Evolutionary conservation across 306 rosid genomes (phyloP).

Genomic region (Prosopis cineraria): DNA sequence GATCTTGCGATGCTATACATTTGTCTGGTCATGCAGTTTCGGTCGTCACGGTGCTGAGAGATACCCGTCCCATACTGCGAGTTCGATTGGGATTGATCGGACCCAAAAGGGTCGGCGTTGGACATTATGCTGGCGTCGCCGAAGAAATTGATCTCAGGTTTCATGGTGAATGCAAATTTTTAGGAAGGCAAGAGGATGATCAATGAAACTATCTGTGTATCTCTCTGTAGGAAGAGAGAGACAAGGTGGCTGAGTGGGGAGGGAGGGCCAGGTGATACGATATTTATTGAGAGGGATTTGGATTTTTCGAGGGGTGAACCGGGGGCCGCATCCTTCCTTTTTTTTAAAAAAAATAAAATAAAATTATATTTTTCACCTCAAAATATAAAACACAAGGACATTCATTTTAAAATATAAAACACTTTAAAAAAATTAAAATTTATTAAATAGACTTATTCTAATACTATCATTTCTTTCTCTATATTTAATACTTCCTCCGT

Average conservation of each 20-base stretch:
- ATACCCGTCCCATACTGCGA: not conserved
- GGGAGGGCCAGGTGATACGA: not conserved
- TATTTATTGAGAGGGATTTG: not conserved
- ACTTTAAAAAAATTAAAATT: no score
- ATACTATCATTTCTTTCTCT: no score
- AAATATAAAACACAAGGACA: no score
- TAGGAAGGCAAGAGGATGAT: not conserved
- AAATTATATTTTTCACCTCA: no score
- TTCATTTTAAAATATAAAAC: no score
- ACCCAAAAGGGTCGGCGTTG: not conserved
- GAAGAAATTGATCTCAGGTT: not conserved
- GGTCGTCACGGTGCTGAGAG: not conserved
- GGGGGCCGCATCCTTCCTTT: no score
- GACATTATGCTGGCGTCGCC: not conserved
- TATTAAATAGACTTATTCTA: no score
- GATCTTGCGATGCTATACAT: not conserved
- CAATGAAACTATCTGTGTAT: not conserved
- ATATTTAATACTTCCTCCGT: no score
- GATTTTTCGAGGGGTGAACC: no score
- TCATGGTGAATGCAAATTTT: not conserved
- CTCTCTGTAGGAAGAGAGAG: not conserved
- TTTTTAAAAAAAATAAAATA: no score
- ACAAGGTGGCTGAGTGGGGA: not conserved
- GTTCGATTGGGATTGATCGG: not conserved
- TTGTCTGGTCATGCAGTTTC: not conserved